Conservation (phyloP, 176 grass and related monocot species). For the Hyparrhenia diplandra region DNA sequence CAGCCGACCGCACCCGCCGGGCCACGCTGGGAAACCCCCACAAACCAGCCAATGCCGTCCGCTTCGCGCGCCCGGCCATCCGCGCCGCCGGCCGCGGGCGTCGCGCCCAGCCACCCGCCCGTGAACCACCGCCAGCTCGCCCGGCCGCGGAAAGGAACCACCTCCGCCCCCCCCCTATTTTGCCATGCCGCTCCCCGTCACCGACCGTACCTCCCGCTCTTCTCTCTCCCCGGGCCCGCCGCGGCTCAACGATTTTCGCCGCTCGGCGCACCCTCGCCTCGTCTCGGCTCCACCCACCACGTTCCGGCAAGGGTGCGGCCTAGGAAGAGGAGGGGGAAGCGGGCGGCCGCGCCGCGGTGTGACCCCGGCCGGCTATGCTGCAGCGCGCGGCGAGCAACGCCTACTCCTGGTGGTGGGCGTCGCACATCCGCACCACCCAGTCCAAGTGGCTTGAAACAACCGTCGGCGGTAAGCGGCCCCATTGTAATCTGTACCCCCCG, state of each 20-base stretch:
- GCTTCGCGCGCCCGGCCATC: conserved; percentile 6
- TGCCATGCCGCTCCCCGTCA: conserved; percentile 35
- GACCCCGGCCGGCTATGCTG: conserved; percentile 50
- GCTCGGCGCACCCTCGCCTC: neutral
- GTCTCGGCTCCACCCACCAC: neutral
- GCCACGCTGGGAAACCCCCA: neutral
- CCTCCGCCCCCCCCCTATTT: conserved; percentile 24
- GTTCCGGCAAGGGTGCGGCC: neutral
- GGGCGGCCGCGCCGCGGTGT: conserved; percentile 13
- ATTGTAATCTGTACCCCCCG: neutral
- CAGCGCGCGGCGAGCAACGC: conserved; percentile 87
- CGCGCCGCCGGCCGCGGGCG: neutral
- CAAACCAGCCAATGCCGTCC: neutral
- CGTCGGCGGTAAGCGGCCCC: conserved; percentile 44
- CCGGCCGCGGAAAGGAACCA: neutral
- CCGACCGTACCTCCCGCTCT: neutral
- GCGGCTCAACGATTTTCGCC: neutral
- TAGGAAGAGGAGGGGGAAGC: neutral
- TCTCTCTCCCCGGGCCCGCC: neutral
- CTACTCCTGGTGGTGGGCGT: conserved; percentile 94
- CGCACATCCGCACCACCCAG: conserved; percentile 73
- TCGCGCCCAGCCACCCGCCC: neutral
- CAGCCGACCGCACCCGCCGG: neutral
- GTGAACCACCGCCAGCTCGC: neutral
- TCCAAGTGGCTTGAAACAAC: conserved; percentile 78